Conservation (phyloP, 169 alveolate genomes). For the Babesia bovis region DNA sequence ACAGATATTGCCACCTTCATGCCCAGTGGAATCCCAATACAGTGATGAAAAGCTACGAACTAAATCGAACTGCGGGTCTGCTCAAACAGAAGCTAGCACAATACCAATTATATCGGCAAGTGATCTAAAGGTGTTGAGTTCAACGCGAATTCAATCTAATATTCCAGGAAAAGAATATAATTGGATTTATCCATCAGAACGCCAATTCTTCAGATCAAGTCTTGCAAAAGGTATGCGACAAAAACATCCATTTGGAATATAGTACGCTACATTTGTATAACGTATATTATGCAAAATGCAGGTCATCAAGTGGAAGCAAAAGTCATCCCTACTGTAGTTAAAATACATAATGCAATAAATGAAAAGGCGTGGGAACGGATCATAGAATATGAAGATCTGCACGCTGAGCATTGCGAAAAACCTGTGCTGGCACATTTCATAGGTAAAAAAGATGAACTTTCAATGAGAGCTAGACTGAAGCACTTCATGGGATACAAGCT, state of each 20-base stretch:
- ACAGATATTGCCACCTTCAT: neutral
- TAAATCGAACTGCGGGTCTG: constrained; percentile 27
- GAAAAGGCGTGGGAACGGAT: constrained; percentile 79
- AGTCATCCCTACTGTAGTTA: constrained; percentile 65
- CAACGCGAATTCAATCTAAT: constrained; percentile 63
- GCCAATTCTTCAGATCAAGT: constrained; percentile 74
- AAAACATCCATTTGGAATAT: too few species aligned
- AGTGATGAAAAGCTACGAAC: constrained; percentile 11
- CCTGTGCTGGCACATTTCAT: constrained; percentile 70
- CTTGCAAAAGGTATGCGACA: constrained; percentile 65
- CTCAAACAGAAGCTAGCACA: constrained; percentile 16
- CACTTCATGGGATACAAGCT: constrained; percentile 70
- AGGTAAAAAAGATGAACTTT: constrained; percentile 67
- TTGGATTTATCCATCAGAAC: constrained; percentile 79
- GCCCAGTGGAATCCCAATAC: constrained; percentile 30
- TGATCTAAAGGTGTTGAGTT: constrained; percentile 11
- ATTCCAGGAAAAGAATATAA: constrained; percentile 67
- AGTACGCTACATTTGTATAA: neutral
- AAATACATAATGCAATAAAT: constrained; percentile 76
- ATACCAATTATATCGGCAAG: constrained; percentile 4
- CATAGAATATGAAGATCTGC: constrained; percentile 72
- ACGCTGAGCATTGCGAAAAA: constrained; percentile 61
- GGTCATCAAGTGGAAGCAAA: constrained; percentile 69
- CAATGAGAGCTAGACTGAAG: constrained; percentile 65
- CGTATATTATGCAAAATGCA: neutral